Evolutionary conservation across 306 rosid species (phyloP), one percentile per base, ranked within the genome.

Genomic region (Quercus alba): DNA sequence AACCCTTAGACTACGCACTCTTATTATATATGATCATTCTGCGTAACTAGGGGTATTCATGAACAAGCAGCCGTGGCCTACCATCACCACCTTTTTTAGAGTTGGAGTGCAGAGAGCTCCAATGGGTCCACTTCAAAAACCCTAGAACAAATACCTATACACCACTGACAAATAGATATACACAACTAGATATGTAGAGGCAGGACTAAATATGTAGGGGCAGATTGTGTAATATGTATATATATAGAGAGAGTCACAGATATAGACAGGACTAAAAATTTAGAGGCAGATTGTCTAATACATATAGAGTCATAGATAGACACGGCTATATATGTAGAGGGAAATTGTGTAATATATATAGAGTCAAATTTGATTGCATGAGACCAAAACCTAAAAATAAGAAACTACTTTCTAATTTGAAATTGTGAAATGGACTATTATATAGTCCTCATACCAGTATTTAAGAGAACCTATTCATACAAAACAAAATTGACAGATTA

Each of bases 21-120:
- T 1, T 31, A 31, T 31, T 31, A 11, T 2, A 0, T 6, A 67
- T 23, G 3, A 7, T 0, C 21, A 12, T 11, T 3, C 14, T 78
- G 74, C 35, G 70, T 77, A 85, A 72, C 63, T 76, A 91, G 3
- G 76, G 89, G 94, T 67, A 21, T 78, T 69, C 94, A 89, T 91
- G 95, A 87, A 89, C 73, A 69, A 78, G 95, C 94, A 89, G 95
- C 85, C 84, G 86, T 78, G 82, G 74, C 78, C 17, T 72, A 68
- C 91, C 87, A 77, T 85, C 86, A 81, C 75, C 64, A 89, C 90
- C 87, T 23, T 23, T 87, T 88, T 89, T 77, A 82, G 83, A 3
- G 1, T 69, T 87, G 97, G 77, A 90, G 90, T 25, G 81, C 0
- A 23, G 87, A 73, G 91, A 86, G 90, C 92, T 46, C 93, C 88